Percentiles rank a stretch among this genome's conserved stretches.
phyloP scores from a whole-genome alignment of 2,329 filamentous ascomycete species.

The Diplocarpon mali region DNA sequence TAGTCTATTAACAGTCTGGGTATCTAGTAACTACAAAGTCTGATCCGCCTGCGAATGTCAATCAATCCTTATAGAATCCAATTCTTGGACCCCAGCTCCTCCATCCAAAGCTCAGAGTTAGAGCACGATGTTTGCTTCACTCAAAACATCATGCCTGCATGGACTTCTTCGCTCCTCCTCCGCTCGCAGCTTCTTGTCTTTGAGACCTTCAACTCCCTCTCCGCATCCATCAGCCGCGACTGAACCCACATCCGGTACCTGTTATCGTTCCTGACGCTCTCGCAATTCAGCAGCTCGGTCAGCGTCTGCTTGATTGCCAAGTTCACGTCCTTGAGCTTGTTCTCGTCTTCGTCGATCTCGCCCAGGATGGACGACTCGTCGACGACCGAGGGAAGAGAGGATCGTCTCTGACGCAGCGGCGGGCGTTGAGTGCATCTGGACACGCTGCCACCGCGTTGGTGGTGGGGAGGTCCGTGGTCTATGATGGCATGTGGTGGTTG shows the following conservation, averaged over 20 bases:
- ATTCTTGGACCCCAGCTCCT: neutral
- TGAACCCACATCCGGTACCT: slow-evolving; percentile 40
- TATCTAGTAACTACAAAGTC: slow-evolving; percentile 6
- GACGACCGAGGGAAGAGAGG: slow-evolving; percentile 20
- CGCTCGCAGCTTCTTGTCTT: slow-evolving; percentile 19
- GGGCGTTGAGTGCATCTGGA: slow-evolving; percentile 5
- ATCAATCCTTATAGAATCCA: neutral
- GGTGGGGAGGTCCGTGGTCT: slow-evolving; percentile 1
- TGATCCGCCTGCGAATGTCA: neutral
- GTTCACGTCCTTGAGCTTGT: slow-evolving; percentile 36
- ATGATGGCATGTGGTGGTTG: neutral
- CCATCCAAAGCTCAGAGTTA: neutral
- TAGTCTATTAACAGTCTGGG: slow-evolving; percentile 11
- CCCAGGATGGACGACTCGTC: slow-evolving; percentile 14
- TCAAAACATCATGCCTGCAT: slow-evolving; percentile 3
- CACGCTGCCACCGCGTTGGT: slow-evolving; percentile 10
- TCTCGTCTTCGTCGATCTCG: slow-evolving; percentile 22
- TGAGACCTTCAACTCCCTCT: slow-evolving; percentile 32
- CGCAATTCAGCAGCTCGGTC: slow-evolving; percentile 42
- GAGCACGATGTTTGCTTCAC: neutral
- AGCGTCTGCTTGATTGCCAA: slow-evolving; percentile 42
- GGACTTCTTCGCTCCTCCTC: slow-evolving; percentile 13
- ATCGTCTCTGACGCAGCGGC: slow-evolving; percentile 6
- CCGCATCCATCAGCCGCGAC: slow-evolving; percentile 40
- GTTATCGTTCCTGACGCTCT: slow-evolving; percentile 35